A percentile compares a stretch with the other conserved stretches of the same genome.
Evolutionary conservation across 768 basidiomycete species (phyloP).

Genomic region (Termitomyces eurrhizus): DNA sequence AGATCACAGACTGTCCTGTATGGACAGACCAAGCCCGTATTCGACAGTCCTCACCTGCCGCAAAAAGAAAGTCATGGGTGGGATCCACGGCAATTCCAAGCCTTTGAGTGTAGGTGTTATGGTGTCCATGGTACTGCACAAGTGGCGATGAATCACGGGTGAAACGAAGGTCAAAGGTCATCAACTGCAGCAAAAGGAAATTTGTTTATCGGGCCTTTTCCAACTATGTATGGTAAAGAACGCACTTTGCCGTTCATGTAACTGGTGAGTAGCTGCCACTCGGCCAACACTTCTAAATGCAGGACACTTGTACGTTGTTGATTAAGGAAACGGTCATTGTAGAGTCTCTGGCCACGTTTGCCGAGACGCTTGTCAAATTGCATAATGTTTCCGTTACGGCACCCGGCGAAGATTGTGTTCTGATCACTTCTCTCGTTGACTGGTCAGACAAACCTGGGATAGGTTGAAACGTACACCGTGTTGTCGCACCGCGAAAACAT

Average conservation of each 20-base stretch:
- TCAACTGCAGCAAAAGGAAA: constrained; percentile 36
- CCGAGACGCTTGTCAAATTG: constrained; percentile 54
- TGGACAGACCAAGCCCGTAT: constrained; percentile 69
- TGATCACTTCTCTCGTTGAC: constrained; percentile 19
- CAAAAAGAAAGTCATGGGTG: constrained; percentile 55
- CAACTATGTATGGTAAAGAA: not conserved
- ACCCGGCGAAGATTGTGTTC: constrained; percentile 51
- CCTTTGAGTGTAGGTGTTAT: constrained; percentile 48
- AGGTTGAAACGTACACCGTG: constrained; percentile 33
- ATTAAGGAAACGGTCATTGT: constrained; percentile 30
- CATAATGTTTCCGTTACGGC: constrained; percentile 55
- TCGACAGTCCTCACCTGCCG: constrained; percentile 61
- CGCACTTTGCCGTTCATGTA: constrained; percentile 53
- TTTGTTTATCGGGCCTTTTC: not conserved
- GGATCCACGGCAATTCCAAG: constrained; percentile 60
- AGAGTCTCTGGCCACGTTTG: constrained; percentile 35
- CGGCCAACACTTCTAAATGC: constrained; percentile 45
- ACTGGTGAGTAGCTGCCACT: constrained; percentile 20
- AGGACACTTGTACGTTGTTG: constrained; percentile 43
- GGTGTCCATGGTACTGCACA: constrained; percentile 48
- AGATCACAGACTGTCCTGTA: constrained; percentile 42
- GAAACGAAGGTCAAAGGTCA: constrained; percentile 62
- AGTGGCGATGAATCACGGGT: constrained; percentile 38
- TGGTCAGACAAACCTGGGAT: not conserved
- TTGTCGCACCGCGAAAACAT: constrained; percentile 49